Evolutionary conservation across 140 eudicot genomes (phyloP), one percentile per base, ranked within the genome.

Genomic region (Anethum foeniculum): DNA sequence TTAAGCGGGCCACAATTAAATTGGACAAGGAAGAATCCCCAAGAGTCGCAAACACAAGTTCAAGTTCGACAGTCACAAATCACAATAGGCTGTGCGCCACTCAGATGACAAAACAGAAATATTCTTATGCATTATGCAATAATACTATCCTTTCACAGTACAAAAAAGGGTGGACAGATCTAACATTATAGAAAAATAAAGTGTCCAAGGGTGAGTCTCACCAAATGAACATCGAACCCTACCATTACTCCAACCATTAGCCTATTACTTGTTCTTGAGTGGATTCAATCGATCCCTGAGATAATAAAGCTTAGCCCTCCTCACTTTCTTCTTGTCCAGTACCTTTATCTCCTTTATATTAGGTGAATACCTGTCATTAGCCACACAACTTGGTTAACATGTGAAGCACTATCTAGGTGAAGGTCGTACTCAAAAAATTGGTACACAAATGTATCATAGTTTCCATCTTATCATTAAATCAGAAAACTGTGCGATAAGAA

Each of bases 251-350:
- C 80, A 71, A 56, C 7, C 13, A 39, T 44, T 7, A 7, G 62
- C 76, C 0, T 32, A 81, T 80, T 86, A 83, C 44, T 90, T 78
- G 82, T 84, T 93, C 94, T 81, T 90, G 18, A 93, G 94, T 39
- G 98, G 90, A 82, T 96, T 93, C 99, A 91, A 87, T 86, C 85
- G 93, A 67, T 89, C 96, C 85, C 99, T 90, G 10, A 93, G 96
- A 83, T 93, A 93, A 88, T 96, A 93, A 32, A 91, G 97, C 92
- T 96, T 93, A 30, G 97, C 98, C 93, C 99, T 93, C 87, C 96
- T 91, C 88, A 93, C 97, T 81, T 90, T 96, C 94, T 91, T 91
- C 93, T 91, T 96, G 85, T 96, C 97, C 86, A 96, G 79, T 81
- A 96, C 94, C 81, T 89, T 85, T 83, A 93, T 88, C 85, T 96